Percentiles rank a stretch among this genome's conserved stretches.
Conservation (phyloP, 1,284 basidiomycete species). For the Sporisorium exsertum region DNA sequence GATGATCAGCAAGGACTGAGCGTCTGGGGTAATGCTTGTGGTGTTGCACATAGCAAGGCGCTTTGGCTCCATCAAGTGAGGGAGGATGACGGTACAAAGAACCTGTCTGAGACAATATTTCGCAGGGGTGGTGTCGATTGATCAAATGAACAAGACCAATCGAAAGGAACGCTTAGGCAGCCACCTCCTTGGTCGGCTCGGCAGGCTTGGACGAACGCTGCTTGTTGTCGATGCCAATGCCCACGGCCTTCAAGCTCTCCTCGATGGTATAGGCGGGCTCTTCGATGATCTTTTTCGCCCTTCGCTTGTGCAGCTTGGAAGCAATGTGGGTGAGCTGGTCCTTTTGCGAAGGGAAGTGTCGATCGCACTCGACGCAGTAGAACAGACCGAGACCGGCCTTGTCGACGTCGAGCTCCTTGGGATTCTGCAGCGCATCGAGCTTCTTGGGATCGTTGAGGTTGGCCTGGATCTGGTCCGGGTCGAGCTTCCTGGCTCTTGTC, state of each 20-base stretch:
- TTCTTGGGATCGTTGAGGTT: slow-evolving; percentile 59
- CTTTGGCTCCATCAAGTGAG: neutral
- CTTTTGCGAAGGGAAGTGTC: slow-evolving; percentile 63
- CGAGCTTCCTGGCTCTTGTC: slow-evolving; percentile 67
- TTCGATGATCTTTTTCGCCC: slow-evolving; percentile 61
- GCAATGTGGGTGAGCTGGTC: slow-evolving; percentile 62
- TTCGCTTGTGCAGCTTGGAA: slow-evolving; percentile 67
- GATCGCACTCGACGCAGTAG: slow-evolving; percentile 68
- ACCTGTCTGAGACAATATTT: no score
- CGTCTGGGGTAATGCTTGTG: no score
- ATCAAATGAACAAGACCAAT: neutral
- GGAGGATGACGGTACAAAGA: no score
- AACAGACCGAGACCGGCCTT: slow-evolving; percentile 68
- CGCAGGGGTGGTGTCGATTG: no score
- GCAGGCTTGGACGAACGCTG: slow-evolving; percentile 46
- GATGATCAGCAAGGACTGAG: neutral
- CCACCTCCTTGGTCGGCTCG: slow-evolving; percentile 25
- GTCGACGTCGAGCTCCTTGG: slow-evolving; percentile 64
- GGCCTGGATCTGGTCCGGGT: slow-evolving; percentile 65
- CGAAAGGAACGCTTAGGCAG: slow-evolving; percentile 9
- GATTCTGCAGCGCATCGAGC: slow-evolving; percentile 58
- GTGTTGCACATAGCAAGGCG: neutral
- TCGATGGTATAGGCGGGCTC: slow-evolving; percentile 66
- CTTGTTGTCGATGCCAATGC: slow-evolving; percentile 65
- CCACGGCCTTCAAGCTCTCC: slow-evolving; percentile 62